Evolutionary conservation across 164 flowering plant genomes (phyloP), one percentile per base, ranked within the genome.

Genomic region (Amborella trichopoda): DNA sequence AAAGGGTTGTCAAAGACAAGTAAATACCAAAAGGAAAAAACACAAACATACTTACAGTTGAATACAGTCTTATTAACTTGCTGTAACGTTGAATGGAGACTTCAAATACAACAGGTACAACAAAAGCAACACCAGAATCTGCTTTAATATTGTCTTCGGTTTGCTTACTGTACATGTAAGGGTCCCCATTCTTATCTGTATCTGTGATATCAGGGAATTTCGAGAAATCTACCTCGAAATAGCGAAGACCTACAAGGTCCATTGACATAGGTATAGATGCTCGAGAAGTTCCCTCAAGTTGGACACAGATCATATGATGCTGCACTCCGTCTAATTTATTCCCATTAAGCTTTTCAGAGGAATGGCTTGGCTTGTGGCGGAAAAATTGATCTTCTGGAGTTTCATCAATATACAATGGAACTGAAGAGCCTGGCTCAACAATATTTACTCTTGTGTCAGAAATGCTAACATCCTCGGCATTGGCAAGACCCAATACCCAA

Each of bases 171-270:
- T 53, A 52, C 3, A 51, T 58, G 34, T 59, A 49, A 53, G 32
- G 49, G 50, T 47, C 60, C 20, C 41, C 61, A 27, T n/a, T 21
- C 37, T 46, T 54, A 3, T 56, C 60, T 51, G 23, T 23, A 38
- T 52, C 67, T 6, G 32, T 21, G 36, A 40, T 55, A 42, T 60
- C 63, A 4, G 71, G 58, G 39, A 73, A 53, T 46, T 78, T 74
- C 11, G 90, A 80, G 62, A 91, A 84, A 43, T 82, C 79, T 25
- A 78, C 95, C 68, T 80, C 94, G 61, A 91, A 80, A 63, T 67
- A 84, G 46, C 81, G 75, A n/a, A 76, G 68, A 43, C 96, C 96
- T 4, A 87, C 95, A 48, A 82, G 78, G 71, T 91, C 99, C 90
- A 91, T 87, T 27, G 99, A 91, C 50, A 84, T 72, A 25, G 96